Base-by-base conservation (phyloP, 805 yeast species). In the Wickerhamiella qilinensis region DNA sequence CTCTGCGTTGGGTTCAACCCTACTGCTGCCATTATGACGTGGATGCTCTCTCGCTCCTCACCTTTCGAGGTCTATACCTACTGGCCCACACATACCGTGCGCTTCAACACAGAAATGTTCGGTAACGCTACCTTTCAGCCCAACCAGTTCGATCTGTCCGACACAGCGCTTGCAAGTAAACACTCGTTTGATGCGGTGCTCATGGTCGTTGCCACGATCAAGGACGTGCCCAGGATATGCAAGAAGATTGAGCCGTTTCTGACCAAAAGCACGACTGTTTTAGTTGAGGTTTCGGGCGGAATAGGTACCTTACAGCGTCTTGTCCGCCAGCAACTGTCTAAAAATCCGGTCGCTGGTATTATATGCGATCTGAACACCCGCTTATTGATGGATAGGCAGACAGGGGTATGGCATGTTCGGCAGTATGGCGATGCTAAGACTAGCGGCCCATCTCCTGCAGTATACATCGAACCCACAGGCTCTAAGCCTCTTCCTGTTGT, bases 181-280 rank as follows among this genome's bases (percentile, higher is more conserved):
- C 17, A 15, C 7, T 27, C 36, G 30, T 35, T 47, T 16, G 43
- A 44, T 19, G 44, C 34, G 4, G 49, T 50, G 11, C 35, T 50
- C 16, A 39, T 50, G 19, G 48, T 43, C 30, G 39, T 49, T 6
- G 45, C 53, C n/a, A 38, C 45, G 7, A 42, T 50, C 33, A 47
- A 44, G 33, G 54, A 50, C 33, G 52, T 50, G n/a, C 40, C 40
- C 22, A 45, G 53, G 16, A 46, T 46, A 50, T 50, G 52, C 47
- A 41, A 44, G 20, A 44, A 46, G 37, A 42, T 50, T 14, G 39
- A 30, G 33, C 44, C 51, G 20, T 46, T 42, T 18, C 22, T 50
- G 8, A 32, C 44, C 27, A 46, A 46, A 20, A 30, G 35, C 39
- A 48, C 53, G 6, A 29, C 40, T 17, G 40, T 51, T 3, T 35